Conservation (phyloP, 1,139 yeast species). For the Pichia sorboxylosa region DNA sequence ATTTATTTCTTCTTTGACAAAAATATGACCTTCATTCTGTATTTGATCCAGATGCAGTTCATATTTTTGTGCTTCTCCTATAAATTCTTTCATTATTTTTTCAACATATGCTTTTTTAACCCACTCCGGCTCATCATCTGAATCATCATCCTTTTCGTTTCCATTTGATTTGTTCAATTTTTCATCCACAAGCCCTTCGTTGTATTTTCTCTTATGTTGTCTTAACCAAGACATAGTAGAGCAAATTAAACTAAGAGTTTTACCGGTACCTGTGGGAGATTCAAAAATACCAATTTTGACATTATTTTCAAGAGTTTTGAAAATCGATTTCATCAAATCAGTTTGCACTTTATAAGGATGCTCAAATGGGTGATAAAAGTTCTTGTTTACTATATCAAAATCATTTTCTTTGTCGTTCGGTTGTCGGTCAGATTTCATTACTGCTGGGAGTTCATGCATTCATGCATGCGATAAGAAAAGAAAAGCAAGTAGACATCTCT, state of each 20-base stretch:
- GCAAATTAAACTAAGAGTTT: conserved; percentile 78
- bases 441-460: no score
- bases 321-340: conserved; percentile 65
- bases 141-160: conserved; percentile 14
- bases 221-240: conserved; percentile 82
- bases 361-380: conserved; percentile 63
- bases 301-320: conserved; percentile 44
- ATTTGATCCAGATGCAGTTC: conserved; percentile 30
- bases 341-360: conserved; percentile 69
- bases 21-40: conserved; percentile 12
- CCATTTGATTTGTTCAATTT: conserved; percentile 5
- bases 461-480: no score
- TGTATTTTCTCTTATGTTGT: conserved; percentile 33
- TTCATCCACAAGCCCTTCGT: conserved; percentile 13
- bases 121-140: conserved; percentile 45
- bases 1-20: conserved; percentile 10
- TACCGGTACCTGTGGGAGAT: conserved; percentile 94
- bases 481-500: no score
- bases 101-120: conserved; percentile 31
- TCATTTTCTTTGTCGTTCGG: no score
- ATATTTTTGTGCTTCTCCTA: conserved; percentile 28
- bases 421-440: no score
- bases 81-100: conserved; percentile 25
- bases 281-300: conserved; percentile 76
- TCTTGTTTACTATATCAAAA: conserved; percentile 2